A percentile compares a stretch with the other conserved stretches of the same genome.
Conservation (phyloP, 1,284 basidiomycete genomes). For the Papiliotrema nemorosa region DNA sequence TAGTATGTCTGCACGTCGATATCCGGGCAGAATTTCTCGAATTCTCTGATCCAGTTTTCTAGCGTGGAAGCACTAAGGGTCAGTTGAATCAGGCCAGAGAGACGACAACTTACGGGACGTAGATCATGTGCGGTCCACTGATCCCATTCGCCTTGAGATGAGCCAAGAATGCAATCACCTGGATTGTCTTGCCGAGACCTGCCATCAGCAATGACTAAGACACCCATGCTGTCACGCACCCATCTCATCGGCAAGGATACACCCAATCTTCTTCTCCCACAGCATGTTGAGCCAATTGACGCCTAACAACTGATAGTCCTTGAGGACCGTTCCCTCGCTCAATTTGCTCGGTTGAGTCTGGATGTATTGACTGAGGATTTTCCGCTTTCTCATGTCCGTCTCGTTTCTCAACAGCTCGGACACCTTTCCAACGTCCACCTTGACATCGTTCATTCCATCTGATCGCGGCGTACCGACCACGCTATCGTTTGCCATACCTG, state of each 20-base stretch:
- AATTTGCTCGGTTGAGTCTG: conserved; percentile 70
- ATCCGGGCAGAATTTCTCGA: conserved; percentile 77
- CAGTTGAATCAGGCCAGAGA: not conserved
- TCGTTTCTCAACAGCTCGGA: conserved; percentile 40
- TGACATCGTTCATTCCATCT: conserved; percentile 46
- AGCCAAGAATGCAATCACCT: conserved; percentile 96
- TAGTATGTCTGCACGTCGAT: conserved; percentile 92
- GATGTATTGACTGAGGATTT: conserved; percentile 55
- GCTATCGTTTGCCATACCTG: conserved; percentile 32
- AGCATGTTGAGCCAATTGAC: conserved; percentile 94
- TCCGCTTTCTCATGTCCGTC: conserved; percentile 33
- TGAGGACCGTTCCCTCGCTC: conserved; percentile 69
- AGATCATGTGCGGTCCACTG: conserved; percentile 83
- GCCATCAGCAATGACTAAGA: not conserved
- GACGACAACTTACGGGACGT: conserved; percentile 73
- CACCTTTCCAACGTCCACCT: conserved; percentile 45
- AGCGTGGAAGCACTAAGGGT: conserved; percentile 77
- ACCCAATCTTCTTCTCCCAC: conserved; percentile 75
- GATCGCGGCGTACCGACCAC: conserved; percentile 40
- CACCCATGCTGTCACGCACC: conserved; percentile 54
- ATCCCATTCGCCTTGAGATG: conserved; percentile 74
- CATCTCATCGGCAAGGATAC: conserved; percentile 98
- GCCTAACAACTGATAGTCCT: conserved; percentile 96
- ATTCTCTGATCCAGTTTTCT: conserved; percentile 98
- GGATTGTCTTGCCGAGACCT: conserved; percentile 97